These are phyloP conservation scores for Naematelia encephala DNA, from an alignment of 768 basidiomycete genomes.

Conservation along the genomic window DNA sequence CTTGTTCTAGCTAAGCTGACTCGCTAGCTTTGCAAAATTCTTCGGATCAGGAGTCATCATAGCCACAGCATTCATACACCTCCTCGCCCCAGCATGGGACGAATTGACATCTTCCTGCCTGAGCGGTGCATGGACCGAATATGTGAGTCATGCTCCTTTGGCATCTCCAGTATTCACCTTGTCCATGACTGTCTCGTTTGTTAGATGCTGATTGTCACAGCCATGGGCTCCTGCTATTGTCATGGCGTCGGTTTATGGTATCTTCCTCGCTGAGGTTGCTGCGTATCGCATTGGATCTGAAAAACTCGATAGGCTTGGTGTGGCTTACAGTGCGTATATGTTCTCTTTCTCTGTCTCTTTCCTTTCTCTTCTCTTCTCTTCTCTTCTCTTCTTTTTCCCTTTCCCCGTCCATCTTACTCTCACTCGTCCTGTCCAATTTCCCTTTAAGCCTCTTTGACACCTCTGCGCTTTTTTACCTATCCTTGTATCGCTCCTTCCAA, in stretches of 20 bases:
- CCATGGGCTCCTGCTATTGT: constrained; percentile 79
- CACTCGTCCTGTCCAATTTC: background rate
- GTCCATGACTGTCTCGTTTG: too few relatives aligned
- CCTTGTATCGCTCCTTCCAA: too few relatives aligned
- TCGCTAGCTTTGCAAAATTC: constrained; percentile 71
- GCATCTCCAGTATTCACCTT: too few relatives aligned
- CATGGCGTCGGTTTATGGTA: constrained; percentile 72
- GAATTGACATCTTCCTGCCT: constrained; percentile 71
- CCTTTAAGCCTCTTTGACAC: background rate
- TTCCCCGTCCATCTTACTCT: background rate
- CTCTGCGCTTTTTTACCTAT: too few relatives aligned
- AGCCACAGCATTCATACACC: constrained; percentile 69
- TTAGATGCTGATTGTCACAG: constrained; percentile 54
- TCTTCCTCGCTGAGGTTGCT: constrained; percentile 79
- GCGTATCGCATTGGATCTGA: constrained; percentile 83
- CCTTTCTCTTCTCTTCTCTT: background rate
- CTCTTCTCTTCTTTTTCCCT: background rate
- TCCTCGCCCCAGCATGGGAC: constrained; percentile 70
- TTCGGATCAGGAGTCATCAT: constrained; percentile 79
- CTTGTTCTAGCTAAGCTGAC: background rate
- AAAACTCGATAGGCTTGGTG: constrained; percentile 65
- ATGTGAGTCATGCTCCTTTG: constrained; percentile 67
- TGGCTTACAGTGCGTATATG: constrained; percentile 51
- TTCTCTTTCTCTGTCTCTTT: background rate
- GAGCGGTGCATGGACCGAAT: constrained; percentile 64